A percentile compares a stretch with the other conserved stretches of the same genome.
phyloP scores from a whole-genome alignment of 2,329 filamentous ascomycete species.

The Bipolaris sorokiniana region DNA sequence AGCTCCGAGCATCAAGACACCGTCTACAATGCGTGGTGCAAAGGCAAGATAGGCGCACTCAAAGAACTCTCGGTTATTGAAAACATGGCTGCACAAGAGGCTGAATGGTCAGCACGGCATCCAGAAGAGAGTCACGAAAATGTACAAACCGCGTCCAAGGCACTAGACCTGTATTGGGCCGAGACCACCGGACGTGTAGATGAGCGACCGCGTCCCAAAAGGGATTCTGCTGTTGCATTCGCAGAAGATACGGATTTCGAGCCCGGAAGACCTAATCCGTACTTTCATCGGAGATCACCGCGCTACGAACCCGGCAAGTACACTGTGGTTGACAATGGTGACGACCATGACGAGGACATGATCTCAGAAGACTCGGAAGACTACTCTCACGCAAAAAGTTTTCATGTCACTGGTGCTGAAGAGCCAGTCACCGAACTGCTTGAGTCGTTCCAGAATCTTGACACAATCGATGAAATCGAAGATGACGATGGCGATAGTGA shows the following conservation, averaged over 20 bases:
- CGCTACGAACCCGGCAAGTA: conserved; percentile 42
- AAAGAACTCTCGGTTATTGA: conserved; percentile 32
- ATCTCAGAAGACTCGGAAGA: conserved; percentile 32
- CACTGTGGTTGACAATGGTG: conserved; percentile 8
- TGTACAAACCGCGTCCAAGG: conserved; percentile 32
- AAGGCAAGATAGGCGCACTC: conserved; percentile 31
- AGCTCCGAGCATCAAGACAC: conserved; percentile 32
- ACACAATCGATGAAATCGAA: conserved; percentile 11
- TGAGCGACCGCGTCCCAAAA: conserved; percentile 9
- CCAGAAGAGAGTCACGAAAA: conserved; percentile 14
- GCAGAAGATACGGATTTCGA: conserved; percentile 29
- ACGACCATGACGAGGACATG: conserved; percentile 15
- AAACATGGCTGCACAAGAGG: conserved; percentile 27
- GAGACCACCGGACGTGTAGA: conserved; percentile 16
- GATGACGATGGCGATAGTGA: conserved; percentile 30
- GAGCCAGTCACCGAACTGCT: background rate
- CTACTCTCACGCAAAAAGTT: conserved; percentile 16
- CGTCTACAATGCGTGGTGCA: conserved; percentile 32
- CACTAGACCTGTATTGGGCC: conserved; percentile 36
- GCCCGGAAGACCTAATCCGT: conserved; percentile 28
- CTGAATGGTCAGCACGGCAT: conserved; percentile 25
- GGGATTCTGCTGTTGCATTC: conserved; percentile 26
- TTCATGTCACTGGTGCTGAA: conserved; percentile 4
- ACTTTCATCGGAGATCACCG: conserved; percentile 34
- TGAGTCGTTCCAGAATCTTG: conserved; percentile 1